Base-by-base conservation (phyloP, 805 yeast species). In the Zygoascus tannicola region DNA sequence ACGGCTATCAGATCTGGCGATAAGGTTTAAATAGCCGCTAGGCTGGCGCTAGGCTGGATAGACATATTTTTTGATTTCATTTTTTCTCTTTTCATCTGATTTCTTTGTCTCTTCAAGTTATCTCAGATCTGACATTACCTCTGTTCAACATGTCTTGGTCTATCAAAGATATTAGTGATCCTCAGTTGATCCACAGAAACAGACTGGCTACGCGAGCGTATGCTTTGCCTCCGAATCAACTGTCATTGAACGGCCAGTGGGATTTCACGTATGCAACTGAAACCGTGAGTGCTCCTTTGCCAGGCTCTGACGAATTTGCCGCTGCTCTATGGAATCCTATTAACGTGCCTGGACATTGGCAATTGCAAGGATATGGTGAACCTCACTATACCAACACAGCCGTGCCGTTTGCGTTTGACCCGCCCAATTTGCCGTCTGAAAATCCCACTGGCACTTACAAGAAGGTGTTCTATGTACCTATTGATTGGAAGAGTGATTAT, bases 301-400 rank as follows among this genome's bases (percentile, higher is more conserved):
- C 38, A 18, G 34, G 12, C 2, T n/a, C 32, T 16, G 8, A 4
- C 4, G 22, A 4, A n/a, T 42, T 35, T 21, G 28, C 32, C 8
- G 43, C 38, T 3, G 10, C 21, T 5, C 22, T 43, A 10, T 57
- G 58, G 59, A 45, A 28, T 2, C 20, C 37, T 10, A 49, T 58
- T 19, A 19, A 47, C 1, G 67, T 63, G 14, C 67, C 67, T 1
- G 63, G 65, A 5, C 59, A 59, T 42, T 62, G 66, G 65, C 67
- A 64, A 49, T 46, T 61, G 22, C 63, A 60, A 43, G 65, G 65
- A 12, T 60, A 47, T 42, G 67, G 67, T 2, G 19, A 20, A 16
- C 67, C 67, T 3, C 60, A 57, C 21, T 63, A 63, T 43, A 63
- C 67, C 5, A 63, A 63, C 44, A 51, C 49, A 15, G 52, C 49